Evolutionary conservation across 805 yeast species (phyloP).

Genomic region (Schizosaccharomyces osmophilus): DNA sequence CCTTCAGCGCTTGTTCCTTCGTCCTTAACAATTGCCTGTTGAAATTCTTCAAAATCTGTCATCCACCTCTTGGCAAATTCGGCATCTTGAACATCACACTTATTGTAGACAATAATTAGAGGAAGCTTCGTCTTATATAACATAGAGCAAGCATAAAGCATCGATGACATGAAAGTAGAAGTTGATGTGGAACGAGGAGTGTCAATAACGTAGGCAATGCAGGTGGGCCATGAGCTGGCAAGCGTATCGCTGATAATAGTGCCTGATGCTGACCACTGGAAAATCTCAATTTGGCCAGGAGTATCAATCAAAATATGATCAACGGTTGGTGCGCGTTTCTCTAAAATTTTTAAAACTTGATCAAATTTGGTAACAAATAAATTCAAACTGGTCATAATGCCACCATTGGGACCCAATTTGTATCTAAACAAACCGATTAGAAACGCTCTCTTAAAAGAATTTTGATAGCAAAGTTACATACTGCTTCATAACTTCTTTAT

Average conservation of each 20-base stretch:
- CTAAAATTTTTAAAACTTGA: slow-evolving; percentile 69
- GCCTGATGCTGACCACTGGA: slow-evolving; percentile 91
- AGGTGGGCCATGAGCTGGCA: slow-evolving; percentile 87
- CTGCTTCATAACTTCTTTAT: slow-evolving; percentile 88
- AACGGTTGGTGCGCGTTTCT: slow-evolving; percentile 34
- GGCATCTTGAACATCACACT: slow-evolving; percentile 68
- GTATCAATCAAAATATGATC: slow-evolving; percentile 75
- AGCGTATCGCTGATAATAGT: slow-evolving; percentile 88
- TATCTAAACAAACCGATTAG: slow-evolving; percentile 16
- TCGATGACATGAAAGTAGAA: slow-evolving; percentile 89
- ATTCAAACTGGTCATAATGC: slow-evolving; percentile 84
- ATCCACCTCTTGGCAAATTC: slow-evolving; percentile 89
- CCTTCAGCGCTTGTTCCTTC: slow-evolving; percentile 33
- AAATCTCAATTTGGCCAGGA: slow-evolving; percentile 97
- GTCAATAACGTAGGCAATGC: slow-evolving; percentile 84
- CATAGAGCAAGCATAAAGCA: slow-evolving; percentile 94
- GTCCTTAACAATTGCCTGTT: slow-evolving; percentile 40
- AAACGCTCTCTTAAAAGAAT: background rate
- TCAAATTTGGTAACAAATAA: slow-evolving; percentile 86
- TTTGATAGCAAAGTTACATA: slow-evolving; percentile 5
- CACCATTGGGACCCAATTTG: slow-evolving; percentile 92
- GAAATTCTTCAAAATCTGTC: slow-evolving; percentile 86
- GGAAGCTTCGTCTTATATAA: slow-evolving; percentile 88
- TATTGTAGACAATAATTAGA: slow-evolving; percentile 87
- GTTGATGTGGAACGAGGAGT: slow-evolving; percentile 90